phyloP scores from a whole-genome alignment of 306 rosid species.

The Castanea mollissima region DNA sequence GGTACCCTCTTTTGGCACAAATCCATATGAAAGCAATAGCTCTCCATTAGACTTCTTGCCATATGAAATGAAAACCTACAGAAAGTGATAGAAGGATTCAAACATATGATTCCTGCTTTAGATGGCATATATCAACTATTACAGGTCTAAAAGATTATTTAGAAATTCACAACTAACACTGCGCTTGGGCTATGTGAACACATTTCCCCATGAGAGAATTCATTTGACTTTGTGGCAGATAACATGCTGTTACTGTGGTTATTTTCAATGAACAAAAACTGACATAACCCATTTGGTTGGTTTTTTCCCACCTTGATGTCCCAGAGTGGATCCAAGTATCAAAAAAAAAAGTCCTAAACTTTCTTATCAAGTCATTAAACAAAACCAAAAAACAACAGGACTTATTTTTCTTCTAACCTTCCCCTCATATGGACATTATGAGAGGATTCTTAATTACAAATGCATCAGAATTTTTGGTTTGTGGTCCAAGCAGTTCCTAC shows the following conservation, averaged over 20 bases:
- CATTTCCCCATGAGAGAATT: neutral
- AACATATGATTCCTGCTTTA: conserved; percentile 10
- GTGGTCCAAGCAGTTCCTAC: neutral
- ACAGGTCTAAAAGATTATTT: neutral
- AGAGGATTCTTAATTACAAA: neutral
- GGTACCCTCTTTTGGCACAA: conserved; percentile 90
- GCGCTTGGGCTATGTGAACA: neutral
- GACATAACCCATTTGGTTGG: neutral
- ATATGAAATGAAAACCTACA: conserved; percentile 90
- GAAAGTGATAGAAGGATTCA: conserved; percentile 30
- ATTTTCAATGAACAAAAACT: neutral
- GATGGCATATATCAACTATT: neutral
- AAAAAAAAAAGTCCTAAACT: neutral
- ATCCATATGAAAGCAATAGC: conserved; percentile 86
- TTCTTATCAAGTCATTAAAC: neutral
- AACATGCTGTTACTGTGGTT: neutral
- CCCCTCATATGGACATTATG: neutral
- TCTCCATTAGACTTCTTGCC: conserved; percentile 95
- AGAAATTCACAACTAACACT: neutral
- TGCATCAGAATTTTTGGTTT: neutral
- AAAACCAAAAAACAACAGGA: neutral
- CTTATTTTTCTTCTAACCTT: neutral
- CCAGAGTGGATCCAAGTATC: neutral
- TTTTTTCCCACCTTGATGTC: neutral
- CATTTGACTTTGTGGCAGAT: neutral